Conservation (phyloP, 2,329 filamentous ascomycete genomes). For the Tolypocladium tropicale region DNA sequence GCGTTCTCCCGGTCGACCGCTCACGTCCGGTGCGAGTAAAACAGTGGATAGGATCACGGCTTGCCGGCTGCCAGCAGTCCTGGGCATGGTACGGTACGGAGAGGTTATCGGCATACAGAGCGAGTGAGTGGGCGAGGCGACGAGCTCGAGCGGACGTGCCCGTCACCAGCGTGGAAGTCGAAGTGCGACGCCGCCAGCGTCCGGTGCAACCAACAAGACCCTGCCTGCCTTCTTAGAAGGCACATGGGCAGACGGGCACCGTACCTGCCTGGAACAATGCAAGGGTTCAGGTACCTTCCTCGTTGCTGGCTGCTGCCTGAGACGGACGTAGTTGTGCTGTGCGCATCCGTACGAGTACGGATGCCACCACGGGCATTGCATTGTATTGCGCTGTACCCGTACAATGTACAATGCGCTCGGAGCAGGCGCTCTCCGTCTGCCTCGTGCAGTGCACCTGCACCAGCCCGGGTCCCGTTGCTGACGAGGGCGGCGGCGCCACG, state of each 20-base stretch:
- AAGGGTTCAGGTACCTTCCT: not conserved
- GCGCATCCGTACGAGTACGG: too few species aligned
- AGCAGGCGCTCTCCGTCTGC: not conserved
- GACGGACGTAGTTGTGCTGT: not conserved
- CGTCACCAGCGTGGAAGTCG: not conserved
- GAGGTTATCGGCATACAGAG: too few species aligned
- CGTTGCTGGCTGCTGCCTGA: not conserved
- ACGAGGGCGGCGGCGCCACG: conserved; percentile 2
- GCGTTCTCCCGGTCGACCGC: not conserved
- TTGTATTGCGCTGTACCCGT: too few species aligned
- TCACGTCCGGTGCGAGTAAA: not conserved
- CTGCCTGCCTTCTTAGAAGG: not conserved
- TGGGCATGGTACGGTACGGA: too few species aligned
- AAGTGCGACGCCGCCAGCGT: not conserved
- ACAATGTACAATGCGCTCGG: too few species aligned
- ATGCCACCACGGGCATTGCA: too few species aligned
- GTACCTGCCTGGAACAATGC: not conserved
- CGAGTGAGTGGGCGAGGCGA: not conserved
- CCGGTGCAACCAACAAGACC: not conserved
- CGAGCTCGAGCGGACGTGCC: not conserved
- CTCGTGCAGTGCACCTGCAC: not conserved
- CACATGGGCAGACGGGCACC: not conserved
- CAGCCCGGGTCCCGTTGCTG: not conserved
- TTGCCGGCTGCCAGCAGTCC: not conserved
- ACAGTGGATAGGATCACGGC: not conserved